phyloP scores from a whole-genome alignment of 768 basidiomycete species.

The Myochromella boudieri region DNA sequence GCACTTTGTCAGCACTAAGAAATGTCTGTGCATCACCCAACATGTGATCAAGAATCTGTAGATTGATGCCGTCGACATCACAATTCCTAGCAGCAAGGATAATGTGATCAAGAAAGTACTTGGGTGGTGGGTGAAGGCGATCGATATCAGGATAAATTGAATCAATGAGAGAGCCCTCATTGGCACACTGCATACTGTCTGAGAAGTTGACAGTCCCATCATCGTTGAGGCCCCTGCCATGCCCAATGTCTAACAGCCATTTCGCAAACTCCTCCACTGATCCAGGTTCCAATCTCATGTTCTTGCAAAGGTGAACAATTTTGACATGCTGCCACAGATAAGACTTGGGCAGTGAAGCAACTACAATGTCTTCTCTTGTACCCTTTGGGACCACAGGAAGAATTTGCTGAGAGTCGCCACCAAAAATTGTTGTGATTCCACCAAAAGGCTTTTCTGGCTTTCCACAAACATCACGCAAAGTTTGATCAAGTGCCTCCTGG shows the following conservation, averaged over 20 bases:
- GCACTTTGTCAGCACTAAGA: slow-evolving; percentile 29
- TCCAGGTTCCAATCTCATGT: not conserved
- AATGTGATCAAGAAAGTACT: slow-evolving; percentile 32
- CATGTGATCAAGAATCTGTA: slow-evolving; percentile 21
- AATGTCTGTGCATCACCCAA: slow-evolving; percentile 21
- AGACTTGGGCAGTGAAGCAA: not conserved
- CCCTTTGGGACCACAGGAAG: not conserved
- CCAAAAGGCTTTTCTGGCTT: slow-evolving; percentile 36
- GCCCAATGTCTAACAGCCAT: not conserved
- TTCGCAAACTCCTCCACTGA: not conserved
- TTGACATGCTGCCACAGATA: not conserved
- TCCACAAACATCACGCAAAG: slow-evolving; percentile 29
- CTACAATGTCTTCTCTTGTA: not conserved
- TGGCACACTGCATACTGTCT: slow-evolving; percentile 12
- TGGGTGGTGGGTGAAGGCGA: not conserved
- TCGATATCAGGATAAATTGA: slow-evolving; percentile 18
- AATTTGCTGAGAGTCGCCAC: not conserved
- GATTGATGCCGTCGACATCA: slow-evolving; percentile 37
- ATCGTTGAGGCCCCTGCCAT: not conserved
- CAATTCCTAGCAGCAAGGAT: slow-evolving; percentile 36
- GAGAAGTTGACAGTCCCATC: slow-evolving; percentile 11
- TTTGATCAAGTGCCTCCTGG: slow-evolving; percentile 36
- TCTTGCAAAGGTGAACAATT: not conserved
- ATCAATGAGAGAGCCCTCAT: slow-evolving; percentile 11
- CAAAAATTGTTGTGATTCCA: slow-evolving; percentile 26